phyloP scores from a whole-genome alignment of 2,329 filamentous ascomycete genomes.

The Ophiostoma sp. region DNA sequence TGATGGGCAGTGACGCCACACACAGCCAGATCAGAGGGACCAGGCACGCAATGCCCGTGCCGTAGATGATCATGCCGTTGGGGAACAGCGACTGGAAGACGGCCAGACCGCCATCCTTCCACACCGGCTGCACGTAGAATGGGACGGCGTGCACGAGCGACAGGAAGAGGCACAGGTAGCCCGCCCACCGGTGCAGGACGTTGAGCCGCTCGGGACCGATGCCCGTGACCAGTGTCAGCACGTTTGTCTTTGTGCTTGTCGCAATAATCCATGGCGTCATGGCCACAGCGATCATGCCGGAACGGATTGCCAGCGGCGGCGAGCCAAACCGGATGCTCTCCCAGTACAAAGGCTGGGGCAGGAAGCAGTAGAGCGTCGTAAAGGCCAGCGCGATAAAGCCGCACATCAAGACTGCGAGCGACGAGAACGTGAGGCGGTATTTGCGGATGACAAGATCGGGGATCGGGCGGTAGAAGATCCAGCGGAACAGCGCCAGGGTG shows the following conservation, averaged over 20 bases:
- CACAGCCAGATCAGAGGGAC: slow-evolving; percentile 79
- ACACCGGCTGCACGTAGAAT: slow-evolving; percentile 84
- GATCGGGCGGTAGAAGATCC: slow-evolving; percentile 82
- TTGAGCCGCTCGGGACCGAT: slow-evolving; percentile 90
- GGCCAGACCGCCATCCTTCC: slow-evolving; percentile 67
- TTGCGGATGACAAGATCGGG: slow-evolving; percentile 65
- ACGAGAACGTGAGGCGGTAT: slow-evolving; percentile 72
- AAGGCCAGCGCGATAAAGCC: slow-evolving; percentile 64
- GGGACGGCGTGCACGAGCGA: slow-evolving; percentile 80
- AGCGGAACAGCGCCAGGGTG: slow-evolving; percentile 74
- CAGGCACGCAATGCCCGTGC: slow-evolving; percentile 75
- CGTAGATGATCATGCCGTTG: slow-evolving; percentile 65
- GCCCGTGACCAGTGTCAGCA: slow-evolving; percentile 77
- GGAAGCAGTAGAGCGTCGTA: slow-evolving; percentile 73
- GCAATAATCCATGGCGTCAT: slow-evolving; percentile 90
- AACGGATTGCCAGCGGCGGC: slow-evolving; percentile 76
- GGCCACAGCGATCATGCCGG: slow-evolving; percentile 87
- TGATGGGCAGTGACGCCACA: slow-evolving; percentile 71
- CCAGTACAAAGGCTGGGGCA: slow-evolving; percentile 87
- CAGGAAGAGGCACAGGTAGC: slow-evolving; percentile 77
- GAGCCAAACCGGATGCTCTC: slow-evolving; percentile 80
- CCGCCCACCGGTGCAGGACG: slow-evolving; percentile 87
- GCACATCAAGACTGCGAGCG: slow-evolving; percentile 64
- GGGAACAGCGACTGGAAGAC: slow-evolving; percentile 68
- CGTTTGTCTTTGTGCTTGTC: slow-evolving; percentile 84